Evolutionary conservation across 805 yeast species (phyloP).

Genomic region (Yarrowia bubula): DNA sequence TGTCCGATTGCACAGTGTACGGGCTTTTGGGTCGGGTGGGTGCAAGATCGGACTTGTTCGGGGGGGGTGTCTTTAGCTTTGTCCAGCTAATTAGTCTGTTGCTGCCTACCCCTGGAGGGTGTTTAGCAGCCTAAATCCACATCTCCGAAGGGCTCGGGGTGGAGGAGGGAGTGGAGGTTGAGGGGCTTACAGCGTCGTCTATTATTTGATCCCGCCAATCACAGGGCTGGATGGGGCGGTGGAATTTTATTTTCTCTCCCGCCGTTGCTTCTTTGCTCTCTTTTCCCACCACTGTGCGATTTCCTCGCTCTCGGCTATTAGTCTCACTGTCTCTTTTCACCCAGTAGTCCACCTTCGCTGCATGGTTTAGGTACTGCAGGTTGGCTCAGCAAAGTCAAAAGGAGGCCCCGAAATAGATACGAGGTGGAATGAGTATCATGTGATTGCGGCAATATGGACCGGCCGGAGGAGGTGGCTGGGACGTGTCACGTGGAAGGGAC

Average conservation of each 20-base stretch:
- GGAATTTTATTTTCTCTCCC: not conserved
- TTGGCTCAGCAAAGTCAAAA: not conserved
- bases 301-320: not conserved
- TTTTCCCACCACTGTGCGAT: not conserved
- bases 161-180: no score
- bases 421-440: not conserved
- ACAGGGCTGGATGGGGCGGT: no score
- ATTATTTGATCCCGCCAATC: no score
- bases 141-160: no score
- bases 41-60: no score
- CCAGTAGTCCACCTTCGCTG: conserved; percentile 11
- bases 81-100: no score
- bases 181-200: no score
- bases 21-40: no score
- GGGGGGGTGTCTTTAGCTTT: no score
- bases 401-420: not conserved
- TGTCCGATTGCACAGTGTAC: no score
- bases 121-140: not conserved
- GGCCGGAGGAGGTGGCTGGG: no score
- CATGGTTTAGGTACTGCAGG: conserved; percentile 18
- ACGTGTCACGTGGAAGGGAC: not conserved
- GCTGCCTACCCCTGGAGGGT: not conserved
- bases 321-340: not conserved
- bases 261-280: not conserved
- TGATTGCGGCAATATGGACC: no score